Evolutionary conservation across 352 stramenopile species (phyloP), one percentile per base, ranked within the genome.

Genomic region (Phytophthora capsici): DNA sequence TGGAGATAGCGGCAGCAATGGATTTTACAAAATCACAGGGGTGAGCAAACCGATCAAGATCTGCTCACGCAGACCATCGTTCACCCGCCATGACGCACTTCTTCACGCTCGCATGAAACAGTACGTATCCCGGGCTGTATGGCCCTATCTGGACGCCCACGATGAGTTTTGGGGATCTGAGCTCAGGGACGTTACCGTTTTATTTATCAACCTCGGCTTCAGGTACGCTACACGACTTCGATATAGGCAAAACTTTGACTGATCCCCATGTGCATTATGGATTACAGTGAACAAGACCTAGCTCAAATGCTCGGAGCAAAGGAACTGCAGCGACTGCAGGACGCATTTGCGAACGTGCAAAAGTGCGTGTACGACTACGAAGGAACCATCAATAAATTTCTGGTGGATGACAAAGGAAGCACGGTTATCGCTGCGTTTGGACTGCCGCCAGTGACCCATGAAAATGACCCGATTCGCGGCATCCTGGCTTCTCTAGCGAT

Each of bases 361-460:
- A 81, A 87, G 57, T 90, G 88, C 43, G 90, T 98, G 5, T 98
- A 96, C 75, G 84, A 94, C 63, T 98, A 98, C 63, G 94, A 98
- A 86, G 94, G 94, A 59, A 97, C 89, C 14, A 96, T 98, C 63
- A 98, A 98, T 78, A 98, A 98, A 73, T 98, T 98, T 54, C 77
- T 98, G n/a, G 90, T 98, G 17, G 94, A 98, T 55, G 94, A 98
- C 70, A 98, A 98, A 69, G 94, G 94, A 36, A 96, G 84, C 57
- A 98, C 94, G 1, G 86, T 98, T 8, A 96, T 98, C 57, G 94
- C 92, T n/a, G 91, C 94, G 2, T 98, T 97, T 57, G 93, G 93
- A 16, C 58, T 98, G 38, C 90, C 93, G 8, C 93, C 94, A 0
- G 86, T 97, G n/a, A 93, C 88, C 1, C 91, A 98, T 72, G 91